Conservation (phyloP, 179 eudicot species). For the Silene noctiflora region DNA sequence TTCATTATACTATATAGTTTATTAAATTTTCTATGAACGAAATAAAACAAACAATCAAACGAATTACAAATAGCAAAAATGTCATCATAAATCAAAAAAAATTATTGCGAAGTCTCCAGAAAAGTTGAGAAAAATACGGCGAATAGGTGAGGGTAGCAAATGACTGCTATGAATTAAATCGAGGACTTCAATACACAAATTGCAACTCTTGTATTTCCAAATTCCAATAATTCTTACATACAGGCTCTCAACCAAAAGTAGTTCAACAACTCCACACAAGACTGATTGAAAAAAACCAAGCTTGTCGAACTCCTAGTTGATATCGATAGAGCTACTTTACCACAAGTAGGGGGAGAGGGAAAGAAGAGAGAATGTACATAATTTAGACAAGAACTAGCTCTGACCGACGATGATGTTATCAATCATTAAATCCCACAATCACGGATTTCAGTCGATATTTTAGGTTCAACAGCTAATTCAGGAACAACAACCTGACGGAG, state of each 20-base stretch:
- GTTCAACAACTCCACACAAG: neutral
- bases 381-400: neutral
- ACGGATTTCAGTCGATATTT: neutral
- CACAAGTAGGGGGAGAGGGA: neutral
- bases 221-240: slow-evolving; percentile 7
- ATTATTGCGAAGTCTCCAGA: too few species aligned
- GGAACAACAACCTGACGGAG: slow-evolving; percentile 54
- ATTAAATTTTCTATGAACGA: too few species aligned
- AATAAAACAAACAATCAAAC: too few species aligned
- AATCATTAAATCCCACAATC: neutral
- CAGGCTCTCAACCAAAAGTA: slow-evolving; percentile 11
- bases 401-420: slow-evolving; percentile 8
- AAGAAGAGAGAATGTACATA: slow-evolving; percentile 20
- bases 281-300: slow-evolving; percentile 7
- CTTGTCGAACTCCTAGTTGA: slow-evolving; percentile 3
- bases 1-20: too few species aligned
- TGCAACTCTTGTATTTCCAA: neutral
- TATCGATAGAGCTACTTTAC: neutral
- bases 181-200: neutral
- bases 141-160: too few species aligned
- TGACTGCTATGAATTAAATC: too few species aligned
- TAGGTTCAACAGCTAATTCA: slow-evolving; percentile 21
- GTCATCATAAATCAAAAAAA: too few species aligned
- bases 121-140: too few species aligned
- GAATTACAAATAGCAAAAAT: too few species aligned